These are phyloP conservation scores for Fusarium sp. DNA, from an alignment of 2,329 filamentous ascomycete species.

Conservation along the genomic window DNA sequence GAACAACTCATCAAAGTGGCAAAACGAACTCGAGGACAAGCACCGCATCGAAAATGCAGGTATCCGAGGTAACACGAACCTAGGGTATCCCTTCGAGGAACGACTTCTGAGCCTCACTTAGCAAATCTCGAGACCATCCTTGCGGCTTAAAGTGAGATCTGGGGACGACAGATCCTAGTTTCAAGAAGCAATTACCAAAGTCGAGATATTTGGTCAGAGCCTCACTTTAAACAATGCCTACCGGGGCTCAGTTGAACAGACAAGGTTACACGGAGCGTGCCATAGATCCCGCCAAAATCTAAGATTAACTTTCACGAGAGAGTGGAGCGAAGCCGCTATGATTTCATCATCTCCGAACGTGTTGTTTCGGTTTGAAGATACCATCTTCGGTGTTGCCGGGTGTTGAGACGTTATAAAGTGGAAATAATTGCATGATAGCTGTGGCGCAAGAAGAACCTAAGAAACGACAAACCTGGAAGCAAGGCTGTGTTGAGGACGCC, in stretches of 20 bases:
- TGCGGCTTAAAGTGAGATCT: conserved; percentile 9
- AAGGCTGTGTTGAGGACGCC: conserved; percentile 13
- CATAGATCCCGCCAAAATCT: not conserved
- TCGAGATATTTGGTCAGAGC: not conserved
- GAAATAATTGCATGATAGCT: conserved; percentile 21
- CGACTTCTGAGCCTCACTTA: conserved; percentile 16
- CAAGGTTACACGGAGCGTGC: conserved; percentile 17
- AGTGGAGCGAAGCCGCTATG: not conserved
- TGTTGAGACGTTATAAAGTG: conserved; percentile 8
- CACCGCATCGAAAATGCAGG: conserved; percentile 22
- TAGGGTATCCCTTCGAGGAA: conserved; percentile 9
- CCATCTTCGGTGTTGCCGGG: conserved; percentile 37
- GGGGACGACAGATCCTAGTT: not conserved
- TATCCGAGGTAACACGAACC: conserved; percentile 14
- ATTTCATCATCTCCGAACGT: not conserved
- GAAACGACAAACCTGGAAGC: not conserved
- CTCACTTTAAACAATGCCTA: conserved; percentile 15
- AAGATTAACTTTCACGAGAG: conserved; percentile 3
- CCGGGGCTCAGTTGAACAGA: not conserved
- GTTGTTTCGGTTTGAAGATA: not conserved
- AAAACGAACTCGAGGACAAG: conserved; percentile 10
- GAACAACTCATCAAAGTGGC: conserved; percentile 37
- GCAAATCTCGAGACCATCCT: conserved; percentile 10
- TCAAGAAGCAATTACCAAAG: conserved; percentile 8
- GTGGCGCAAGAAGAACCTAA: conserved; percentile 22